phyloP scores from a whole-genome alignment of 1,284 basidiomycete genomes.

The Cryptococcus sp. region DNA sequence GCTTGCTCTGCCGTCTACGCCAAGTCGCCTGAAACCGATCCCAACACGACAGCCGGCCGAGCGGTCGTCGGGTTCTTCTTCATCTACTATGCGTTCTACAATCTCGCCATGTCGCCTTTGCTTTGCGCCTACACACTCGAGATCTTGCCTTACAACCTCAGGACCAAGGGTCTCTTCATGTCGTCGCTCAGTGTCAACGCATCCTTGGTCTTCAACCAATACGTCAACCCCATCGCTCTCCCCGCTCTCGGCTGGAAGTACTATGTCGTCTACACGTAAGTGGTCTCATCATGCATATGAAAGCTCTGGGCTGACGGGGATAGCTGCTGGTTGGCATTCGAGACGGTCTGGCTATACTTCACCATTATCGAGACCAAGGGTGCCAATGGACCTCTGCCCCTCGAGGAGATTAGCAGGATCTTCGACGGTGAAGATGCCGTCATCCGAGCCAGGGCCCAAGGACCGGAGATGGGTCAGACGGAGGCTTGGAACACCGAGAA shows the following conservation, averaged over 20 bases:
- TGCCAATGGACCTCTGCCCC: slow-evolving; percentile 29
- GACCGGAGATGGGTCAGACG: no score
- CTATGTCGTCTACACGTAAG: slow-evolving; percentile 13
- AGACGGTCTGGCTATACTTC: slow-evolving; percentile 44
- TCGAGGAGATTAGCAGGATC: slow-evolving; percentile 39
- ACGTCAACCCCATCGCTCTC: slow-evolving; percentile 69
- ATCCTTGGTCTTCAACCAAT: slow-evolving; percentile 65
- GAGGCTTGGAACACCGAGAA: no score
- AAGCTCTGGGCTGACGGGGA: slow-evolving; percentile 47
- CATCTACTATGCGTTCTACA: slow-evolving; percentile 47
- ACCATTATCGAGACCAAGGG: slow-evolving; percentile 43
- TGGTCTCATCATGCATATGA: slow-evolving; percentile 54
- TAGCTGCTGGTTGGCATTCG: slow-evolving; percentile 33
- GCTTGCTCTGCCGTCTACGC: slow-evolving; percentile 11
- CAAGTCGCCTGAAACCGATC: slow-evolving; percentile 7
- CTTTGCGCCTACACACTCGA: slow-evolving; percentile 46
- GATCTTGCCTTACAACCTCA: slow-evolving; percentile 62
- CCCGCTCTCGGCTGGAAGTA: slow-evolving; percentile 62
- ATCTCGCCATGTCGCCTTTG: slow-evolving; percentile 46
- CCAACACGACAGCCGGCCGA: slow-evolving; percentile 21
- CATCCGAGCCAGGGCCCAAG: no score
- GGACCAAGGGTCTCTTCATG: slow-evolving; percentile 69
- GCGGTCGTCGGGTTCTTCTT: slow-evolving; percentile 37
- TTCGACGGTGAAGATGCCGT: slow-evolving; percentile 11
- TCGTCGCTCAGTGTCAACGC: slow-evolving; percentile 38